Evolutionary conservation across 1,284 basidiomycete genomes (phyloP), one percentile per base, ranked within the genome.

Genomic region (Apiotrichum gracile): DNA sequence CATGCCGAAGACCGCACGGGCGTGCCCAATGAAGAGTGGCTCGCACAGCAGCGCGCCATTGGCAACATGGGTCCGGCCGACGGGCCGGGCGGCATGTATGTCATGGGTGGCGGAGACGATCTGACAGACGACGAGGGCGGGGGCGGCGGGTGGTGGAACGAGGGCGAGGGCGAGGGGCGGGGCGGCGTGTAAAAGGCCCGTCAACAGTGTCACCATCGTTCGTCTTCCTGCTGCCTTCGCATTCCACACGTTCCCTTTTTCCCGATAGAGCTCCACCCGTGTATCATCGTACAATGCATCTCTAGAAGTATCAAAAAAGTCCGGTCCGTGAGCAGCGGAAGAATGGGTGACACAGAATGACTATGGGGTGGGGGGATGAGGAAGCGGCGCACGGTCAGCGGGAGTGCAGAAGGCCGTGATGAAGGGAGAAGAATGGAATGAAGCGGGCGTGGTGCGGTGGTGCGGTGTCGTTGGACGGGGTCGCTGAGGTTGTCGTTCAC

Each of bases 61-160:
- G 29, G 8, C 34, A 7, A 35, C 54, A 3, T 24, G 13, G 21
- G 16, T 21, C 19, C 19, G 21, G 50, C n/a, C 40, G 80, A 12
- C 87, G 89, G 14, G 62, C 77, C 59, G 57, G 61, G 67, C 21
- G 67, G 75, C 16, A 70, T 74, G 38, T 73, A 69, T 22, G 74
- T 76, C 34, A 75, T 81, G 60, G 69, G 72, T 16, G 51, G 62
- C 24, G 54, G 49, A 25, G 55, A 64, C 37, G 49, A 57, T 21
- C 40, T 67, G 55, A 52, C 64, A 44, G 52, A 62, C 35, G 55
- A 63, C 46, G 48, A 66, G 49, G 46, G 48, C 37, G 51, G 62
- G n/a, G 52, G 57, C 33, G 54, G 60, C 3, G 57, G 59, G 21
- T 61, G 52, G 48, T 61, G 55, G 55, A 53, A 55, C 21, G 47